Percentiles rank a stretch among this genome's conserved stretches.
These are phyloP conservation scores for Kwoniella newhampshirensis DNA, from an alignment of 768 basidiomycete species.

Conservation along the genomic window DNA sequence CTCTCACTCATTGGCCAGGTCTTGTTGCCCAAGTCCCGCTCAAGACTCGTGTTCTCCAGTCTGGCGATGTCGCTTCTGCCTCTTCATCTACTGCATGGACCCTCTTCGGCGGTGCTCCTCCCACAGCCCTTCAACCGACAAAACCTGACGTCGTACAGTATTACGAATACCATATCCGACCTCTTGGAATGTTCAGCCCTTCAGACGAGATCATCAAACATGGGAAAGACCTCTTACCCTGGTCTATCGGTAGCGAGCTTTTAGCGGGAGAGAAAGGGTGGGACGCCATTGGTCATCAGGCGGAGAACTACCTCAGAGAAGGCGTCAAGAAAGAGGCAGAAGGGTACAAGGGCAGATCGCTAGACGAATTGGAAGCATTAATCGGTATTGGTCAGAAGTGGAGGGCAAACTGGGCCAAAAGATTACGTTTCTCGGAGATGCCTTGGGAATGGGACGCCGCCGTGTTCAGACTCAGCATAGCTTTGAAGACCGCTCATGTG, in stretches of 20 bases:
- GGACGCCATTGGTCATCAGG: conserved; percentile 30
- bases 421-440: conserved; percentile 26
- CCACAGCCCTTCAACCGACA: not conserved
- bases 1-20: conserved; percentile 46
- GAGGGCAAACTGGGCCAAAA: conserved; percentile 29
- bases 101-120: conserved; percentile 12
- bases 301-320: conserved; percentile 18
- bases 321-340: conserved; percentile 22
- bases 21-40: conserved; percentile 23
- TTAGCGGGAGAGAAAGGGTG: conserved; percentile 37
- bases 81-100: conserved; percentile 20
- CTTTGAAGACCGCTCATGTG: conserved; percentile 36
- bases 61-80: conserved; percentile 13
- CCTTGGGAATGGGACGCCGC: conserved; percentile 30
- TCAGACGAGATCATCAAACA: conserved; percentile 28
- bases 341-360: conserved; percentile 16
- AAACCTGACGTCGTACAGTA: conserved; percentile 8
- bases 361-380: conserved; percentile 9
- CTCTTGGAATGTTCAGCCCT: conserved; percentile 35
- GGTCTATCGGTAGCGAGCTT: conserved; percentile 35
- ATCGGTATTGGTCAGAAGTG: conserved; percentile 9
- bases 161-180: conserved; percentile 38
- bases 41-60: conserved; percentile 2
- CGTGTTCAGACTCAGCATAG: conserved; percentile 30
- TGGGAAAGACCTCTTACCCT: conserved; percentile 33